Base-by-base conservation (phyloP, 2,329 filamentous ascomycete genomes). In the Talaromyces sp. region DNA sequence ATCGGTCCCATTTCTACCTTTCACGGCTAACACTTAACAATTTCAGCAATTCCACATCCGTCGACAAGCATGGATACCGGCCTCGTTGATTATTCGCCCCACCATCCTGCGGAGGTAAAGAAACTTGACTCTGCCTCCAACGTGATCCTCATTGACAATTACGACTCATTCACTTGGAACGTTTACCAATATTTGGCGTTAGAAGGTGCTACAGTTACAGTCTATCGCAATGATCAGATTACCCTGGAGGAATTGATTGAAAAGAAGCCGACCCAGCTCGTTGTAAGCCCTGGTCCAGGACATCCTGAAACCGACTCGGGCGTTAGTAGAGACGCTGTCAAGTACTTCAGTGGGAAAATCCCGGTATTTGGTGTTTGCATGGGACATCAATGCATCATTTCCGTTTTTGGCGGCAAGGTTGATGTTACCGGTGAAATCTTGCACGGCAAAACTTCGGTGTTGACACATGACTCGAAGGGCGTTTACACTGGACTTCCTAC, bases 91-190 rank as follows among this genome's bases (percentile, higher is more conserved):
- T 87, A 97, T 75, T 97, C 93, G 60, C 91, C 92, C 67, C 73
- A 69, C 67, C 87, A 96, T 74, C 89, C 90, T 60, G 83, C 88
- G 63, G 87, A 88, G 54, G 86, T 87, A 31, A 79, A 86, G 54
- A 85, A 86, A 36, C 80, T 97, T 55, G 73, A 87, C 22, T 91
- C 86, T 53, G 94, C 94, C 25, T 89, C 88, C 58, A 97, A 97
- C 75, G 82, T 99, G 59, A 84, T 99, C 62, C 82, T 99, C 63
- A 97, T 99, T 68, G 94, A 99, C 80, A 99, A 99, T 77, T 99
- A 97, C 75, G 94, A 99, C 75, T 97, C 94, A 3, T 99, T 99
- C 74, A 97, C 93, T 60, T 99, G 92, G 91, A 99, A 99, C 70
- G 91, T 99, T 60, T 99, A 97, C 74, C 95, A 99, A 75, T 99